Evolutionary conservation across 129 eudicot species (phyloP).

Genomic region (Chrysanthemum lavandulifolium): DNA sequence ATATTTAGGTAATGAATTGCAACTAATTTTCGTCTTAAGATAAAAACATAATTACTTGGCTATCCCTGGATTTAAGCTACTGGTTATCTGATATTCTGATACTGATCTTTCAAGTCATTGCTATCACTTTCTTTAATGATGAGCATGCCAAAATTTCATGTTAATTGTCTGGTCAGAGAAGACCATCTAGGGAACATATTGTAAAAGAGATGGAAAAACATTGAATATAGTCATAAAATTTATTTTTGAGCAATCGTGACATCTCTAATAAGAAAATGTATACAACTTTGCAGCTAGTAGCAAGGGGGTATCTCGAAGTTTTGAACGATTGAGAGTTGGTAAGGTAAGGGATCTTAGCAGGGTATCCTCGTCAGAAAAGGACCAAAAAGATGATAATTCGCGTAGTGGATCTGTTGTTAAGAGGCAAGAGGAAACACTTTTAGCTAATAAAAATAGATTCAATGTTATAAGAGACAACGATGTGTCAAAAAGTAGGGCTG

Average conservation of each 20-base stretch:
- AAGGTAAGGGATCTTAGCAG: conserved; percentile 57
- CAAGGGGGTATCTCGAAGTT: conserved; percentile 39
- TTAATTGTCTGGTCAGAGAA: neutral
- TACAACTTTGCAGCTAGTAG: conserved; percentile 27
- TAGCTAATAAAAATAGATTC: conserved; percentile 2
- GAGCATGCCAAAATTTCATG: neutral
- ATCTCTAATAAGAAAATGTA: neutral
- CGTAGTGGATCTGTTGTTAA: conserved; percentile 21
- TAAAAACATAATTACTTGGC: neutral
- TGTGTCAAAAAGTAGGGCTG: conserved; percentile 2
- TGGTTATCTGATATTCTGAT: neutral
- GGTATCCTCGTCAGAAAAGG: conserved; percentile 42
- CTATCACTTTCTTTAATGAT: neutral
- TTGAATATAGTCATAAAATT: too few species aligned
- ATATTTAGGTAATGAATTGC: too few species aligned
- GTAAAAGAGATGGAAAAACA: too few species aligned
- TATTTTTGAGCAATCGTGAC: neutral
- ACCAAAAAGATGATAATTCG: conserved; percentile 21
- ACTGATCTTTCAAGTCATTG: neutral
- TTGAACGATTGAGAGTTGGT: conserved; percentile 71
- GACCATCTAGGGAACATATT: conserved; percentile 2
- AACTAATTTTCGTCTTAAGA: neutral
- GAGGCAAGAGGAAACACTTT: conserved; percentile 24
- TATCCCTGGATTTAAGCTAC: neutral
- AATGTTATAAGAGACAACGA: neutral